Evolutionary conservation across 2,329 filamentous ascomycete genomes (phyloP).

Genomic region (Aspergillus ochraceoroseus): DNA sequence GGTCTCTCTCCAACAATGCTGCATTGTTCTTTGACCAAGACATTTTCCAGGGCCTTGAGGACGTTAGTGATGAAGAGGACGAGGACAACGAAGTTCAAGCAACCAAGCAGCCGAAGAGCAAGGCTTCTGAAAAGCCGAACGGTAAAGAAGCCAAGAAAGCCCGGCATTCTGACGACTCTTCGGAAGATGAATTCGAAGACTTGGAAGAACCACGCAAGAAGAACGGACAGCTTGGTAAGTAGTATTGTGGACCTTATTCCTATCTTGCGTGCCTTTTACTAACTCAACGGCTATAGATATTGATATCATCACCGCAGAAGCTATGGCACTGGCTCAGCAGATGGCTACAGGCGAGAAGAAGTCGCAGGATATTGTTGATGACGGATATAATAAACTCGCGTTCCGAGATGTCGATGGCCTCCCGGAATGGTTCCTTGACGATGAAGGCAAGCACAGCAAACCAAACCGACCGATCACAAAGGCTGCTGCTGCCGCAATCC

Average conservation of each 20-base stretch:
- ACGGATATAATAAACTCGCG: conserved; percentile 86
- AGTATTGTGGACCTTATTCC: conserved; percentile 5
- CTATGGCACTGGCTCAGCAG: conserved; percentile 93
- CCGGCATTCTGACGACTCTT: conserved; percentile 30
- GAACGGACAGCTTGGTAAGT: conserved; percentile 44
- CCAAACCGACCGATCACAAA: conserved; percentile 85
- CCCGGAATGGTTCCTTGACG: conserved; percentile 96
- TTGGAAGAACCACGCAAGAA: conserved; percentile 39
- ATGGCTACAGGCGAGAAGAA: conserved; percentile 82
- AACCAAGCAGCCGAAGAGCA: conserved; percentile 21
- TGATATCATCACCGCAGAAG: conserved; percentile 98
- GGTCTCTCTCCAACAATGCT: conserved; percentile 74
- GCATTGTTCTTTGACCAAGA: conserved; percentile 90
- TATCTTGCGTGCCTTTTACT: conserved; percentile 13
- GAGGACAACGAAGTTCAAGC: conserved; percentile 49
- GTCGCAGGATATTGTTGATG: conserved; percentile 74
- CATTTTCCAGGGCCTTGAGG: conserved; percentile 79
- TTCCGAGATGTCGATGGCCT: conserved; percentile 88
- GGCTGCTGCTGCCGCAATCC: conserved; percentile 83
- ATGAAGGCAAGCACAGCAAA: conserved; percentile 79
- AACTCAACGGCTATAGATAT: conserved; percentile 58
- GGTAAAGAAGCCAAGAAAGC: conserved; percentile 23
- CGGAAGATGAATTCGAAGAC: conserved; percentile 36
- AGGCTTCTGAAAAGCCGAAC: conserved; percentile 24
- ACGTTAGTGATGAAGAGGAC: conserved; percentile 55